Evolutionary conservation across 495 filamentous ascomycete genomes (phyloP).

Genomic region (Neurospora sp.): DNA sequence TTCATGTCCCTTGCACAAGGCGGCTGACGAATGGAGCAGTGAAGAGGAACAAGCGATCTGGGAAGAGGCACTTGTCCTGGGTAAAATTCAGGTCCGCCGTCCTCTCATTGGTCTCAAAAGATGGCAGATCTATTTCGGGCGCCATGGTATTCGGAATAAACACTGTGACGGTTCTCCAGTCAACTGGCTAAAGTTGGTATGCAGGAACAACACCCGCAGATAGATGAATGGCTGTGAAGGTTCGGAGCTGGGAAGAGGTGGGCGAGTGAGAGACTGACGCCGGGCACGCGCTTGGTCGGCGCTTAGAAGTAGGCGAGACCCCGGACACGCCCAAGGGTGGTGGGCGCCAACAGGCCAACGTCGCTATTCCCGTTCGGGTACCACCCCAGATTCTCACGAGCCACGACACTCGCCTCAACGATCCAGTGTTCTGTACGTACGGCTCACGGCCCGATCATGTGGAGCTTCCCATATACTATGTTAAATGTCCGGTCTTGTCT

Average conservation of each 20-base stretch:
- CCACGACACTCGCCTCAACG: background rate
- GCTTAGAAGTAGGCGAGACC: constrained; percentile 12
- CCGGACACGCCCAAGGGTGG: background rate
- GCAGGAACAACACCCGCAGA: constrained; percentile 8
- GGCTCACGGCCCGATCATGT: background rate
- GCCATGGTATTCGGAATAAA: background rate
- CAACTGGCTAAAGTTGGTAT: constrained; percentile 1
- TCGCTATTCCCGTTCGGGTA: background rate
- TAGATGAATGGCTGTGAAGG: constrained; percentile 12
- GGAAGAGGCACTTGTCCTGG: background rate
- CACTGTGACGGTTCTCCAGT: constrained; percentile 1
- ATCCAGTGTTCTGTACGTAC: background rate
- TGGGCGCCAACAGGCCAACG: background rate
- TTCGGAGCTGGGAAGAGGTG: background rate
- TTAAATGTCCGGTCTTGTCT: background rate
- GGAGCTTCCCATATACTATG: background rate
- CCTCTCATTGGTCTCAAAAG: background rate
- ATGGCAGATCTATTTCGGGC: background rate
- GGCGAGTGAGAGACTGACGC: background rate
- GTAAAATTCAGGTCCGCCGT: background rate
- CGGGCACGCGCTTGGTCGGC: constrained; percentile 20
- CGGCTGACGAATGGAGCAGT: background rate
- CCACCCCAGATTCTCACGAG: background rate
- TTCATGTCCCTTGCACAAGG: background rate
- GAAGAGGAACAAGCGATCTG: background rate